phyloP scores from a whole-genome alignment of 1,284 basidiomycete genomes.

The Xerocomus alliaceus region DNA sequence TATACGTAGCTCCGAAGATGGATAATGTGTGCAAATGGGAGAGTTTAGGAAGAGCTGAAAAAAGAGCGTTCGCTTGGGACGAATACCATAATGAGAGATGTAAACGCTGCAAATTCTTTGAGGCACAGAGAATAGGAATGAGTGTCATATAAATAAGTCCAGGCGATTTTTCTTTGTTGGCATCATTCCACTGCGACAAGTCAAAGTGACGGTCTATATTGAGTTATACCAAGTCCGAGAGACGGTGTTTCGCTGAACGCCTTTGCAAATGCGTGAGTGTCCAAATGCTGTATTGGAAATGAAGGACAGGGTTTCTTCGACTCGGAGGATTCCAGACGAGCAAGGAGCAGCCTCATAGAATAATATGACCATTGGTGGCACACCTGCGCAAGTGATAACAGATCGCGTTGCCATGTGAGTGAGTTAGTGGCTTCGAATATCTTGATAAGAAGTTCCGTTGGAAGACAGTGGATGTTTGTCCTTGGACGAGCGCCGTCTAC shows the following conservation, averaged over 20 bases:
- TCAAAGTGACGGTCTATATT: neutral
- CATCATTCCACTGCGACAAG: too few relatives aligned
- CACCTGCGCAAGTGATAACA: constrained; percentile 12
- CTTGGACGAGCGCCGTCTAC: neutral
- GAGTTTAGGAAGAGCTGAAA: constrained; percentile 1
- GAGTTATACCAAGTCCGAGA: constrained; percentile 2
- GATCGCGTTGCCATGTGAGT: neutral
- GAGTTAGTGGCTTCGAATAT: neutral
- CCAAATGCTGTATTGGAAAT: neutral
- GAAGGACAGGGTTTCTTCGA: neutral
- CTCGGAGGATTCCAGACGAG: neutral
- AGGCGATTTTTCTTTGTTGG: too few relatives aligned
- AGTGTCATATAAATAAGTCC: too few relatives aligned
- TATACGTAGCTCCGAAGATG: neutral
- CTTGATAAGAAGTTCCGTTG: constrained; percentile 4
- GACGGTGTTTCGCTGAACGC: neutral
- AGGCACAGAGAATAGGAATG: neutral
- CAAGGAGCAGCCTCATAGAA: constrained; percentile 1
- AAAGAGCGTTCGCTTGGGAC: neutral
- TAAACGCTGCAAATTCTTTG: neutral
- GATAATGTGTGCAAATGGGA: constrained; percentile 1
- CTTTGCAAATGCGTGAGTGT: constrained; percentile 32
- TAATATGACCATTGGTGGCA: constrained; percentile 9
- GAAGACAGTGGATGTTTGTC: neutral
- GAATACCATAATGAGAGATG: neutral